Percentiles rank a stretch among this genome's conserved stretches.
These are phyloP conservation scores for Aspergillus eucalypticola DNA, from an alignment of 2,329 filamentous ascomycete genomes.

Conservation along the genomic window DNA sequence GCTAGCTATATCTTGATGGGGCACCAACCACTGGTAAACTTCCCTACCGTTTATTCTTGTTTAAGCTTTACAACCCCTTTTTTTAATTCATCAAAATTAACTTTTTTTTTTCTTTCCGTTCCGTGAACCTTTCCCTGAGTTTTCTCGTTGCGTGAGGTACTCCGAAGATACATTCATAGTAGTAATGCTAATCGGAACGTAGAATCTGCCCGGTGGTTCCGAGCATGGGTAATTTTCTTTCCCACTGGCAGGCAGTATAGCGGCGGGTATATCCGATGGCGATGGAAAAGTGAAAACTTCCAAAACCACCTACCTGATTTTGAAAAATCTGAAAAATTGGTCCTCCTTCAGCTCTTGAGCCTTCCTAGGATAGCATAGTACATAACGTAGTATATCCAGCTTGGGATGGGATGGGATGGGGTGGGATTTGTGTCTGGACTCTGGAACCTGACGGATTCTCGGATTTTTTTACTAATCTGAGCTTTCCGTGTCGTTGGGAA, in stretches of 20 bases:
- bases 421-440: too few relatives aligned
- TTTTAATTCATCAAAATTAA: neutral
- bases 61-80: neutral
- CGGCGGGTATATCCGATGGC: constrained; percentile 13
- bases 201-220: neutral
- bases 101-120: neutral
- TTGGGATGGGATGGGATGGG: too few relatives aligned
- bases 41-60: neutral
- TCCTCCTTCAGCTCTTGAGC: neutral
- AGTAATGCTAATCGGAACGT: neutral
- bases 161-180: too few relatives aligned
- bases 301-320: constrained; percentile 2
- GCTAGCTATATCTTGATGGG: neutral
- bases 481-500: too few relatives aligned
- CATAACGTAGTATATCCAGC: too few relatives aligned
- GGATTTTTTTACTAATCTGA: too few relatives aligned
- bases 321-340: neutral
- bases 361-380: too few relatives aligned
- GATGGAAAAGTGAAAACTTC: too few relatives aligned
- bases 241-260: neutral
- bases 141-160: too few relatives aligned
- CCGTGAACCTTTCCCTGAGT: too few relatives aligned
- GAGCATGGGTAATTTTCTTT: neutral
- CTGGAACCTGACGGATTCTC: too few relatives aligned
- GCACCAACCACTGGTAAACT: neutral